These are phyloP conservation scores for Rhizophora mangle DNA, from an alignment of 345 rosid genomes.

Conservation along the genomic window DNA sequence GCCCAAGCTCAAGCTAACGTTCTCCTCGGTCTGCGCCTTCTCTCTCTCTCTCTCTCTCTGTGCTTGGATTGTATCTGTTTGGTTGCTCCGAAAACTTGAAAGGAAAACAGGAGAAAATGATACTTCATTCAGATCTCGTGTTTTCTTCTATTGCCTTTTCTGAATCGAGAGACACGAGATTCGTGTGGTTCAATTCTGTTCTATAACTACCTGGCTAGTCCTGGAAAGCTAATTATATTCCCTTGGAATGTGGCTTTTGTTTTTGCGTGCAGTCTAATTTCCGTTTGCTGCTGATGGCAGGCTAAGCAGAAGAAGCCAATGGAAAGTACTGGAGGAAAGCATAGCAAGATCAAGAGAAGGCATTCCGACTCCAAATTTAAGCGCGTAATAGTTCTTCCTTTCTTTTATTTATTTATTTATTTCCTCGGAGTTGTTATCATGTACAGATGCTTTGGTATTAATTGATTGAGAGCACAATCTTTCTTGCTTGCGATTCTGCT, in stretches of 20 bases:
- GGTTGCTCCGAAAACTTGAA: background rate
- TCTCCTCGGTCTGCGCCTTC: constrained; percentile 15
- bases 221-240: background rate
- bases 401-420: background rate
- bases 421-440: background rate
- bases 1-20: constrained; percentile 18
- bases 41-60: constrained; percentile 11
- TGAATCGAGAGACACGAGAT: too few species aligned
- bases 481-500: too few species aligned
- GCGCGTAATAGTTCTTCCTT: constrained; percentile 12
- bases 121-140: background rate
- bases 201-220: background rate
- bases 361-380: constrained; percentile 26
- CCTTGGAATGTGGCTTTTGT: background rate
- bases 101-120: background rate
- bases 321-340: constrained; percentile 22
- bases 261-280: background rate
- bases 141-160: background rate
- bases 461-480: background rate
- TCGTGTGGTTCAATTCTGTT: too few species aligned
- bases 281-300: constrained; percentile 7
- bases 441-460: background rate
- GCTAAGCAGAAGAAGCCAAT: constrained; percentile 10
- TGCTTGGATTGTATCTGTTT: background rate
- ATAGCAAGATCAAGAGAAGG: constrained; percentile 32